Base-by-base conservation (phyloP, 2,329 filamentous ascomycete genomes). In the Aspergillus floridensis region DNA sequence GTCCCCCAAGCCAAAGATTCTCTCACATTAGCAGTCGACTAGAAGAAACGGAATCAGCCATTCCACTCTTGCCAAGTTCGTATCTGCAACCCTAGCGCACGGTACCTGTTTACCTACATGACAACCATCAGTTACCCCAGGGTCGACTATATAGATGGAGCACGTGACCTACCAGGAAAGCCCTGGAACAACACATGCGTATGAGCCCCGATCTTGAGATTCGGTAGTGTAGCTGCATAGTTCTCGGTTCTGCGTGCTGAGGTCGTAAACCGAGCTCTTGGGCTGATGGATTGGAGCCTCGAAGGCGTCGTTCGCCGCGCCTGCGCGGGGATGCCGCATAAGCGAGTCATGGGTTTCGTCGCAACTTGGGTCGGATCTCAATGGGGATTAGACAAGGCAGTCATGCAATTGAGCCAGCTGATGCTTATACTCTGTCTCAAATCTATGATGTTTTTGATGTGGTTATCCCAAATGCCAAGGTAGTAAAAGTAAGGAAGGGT, bases 1-100 rank as follows among this genome's bases (percentile, higher is more conserved):
- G 90, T 93, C 12, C 90, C 90, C 83, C 89, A 93, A 73, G 81
- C 85, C 59, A 93, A 77, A 12, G 89, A 91, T 72, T 92, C 88
- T 73, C 85, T 84, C 32, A 89, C 90, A 75, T 93, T 92, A 65
- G 85, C 84, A 2, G 90, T 93, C 11, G 90, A 89, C 76, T 71
- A 86, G 79, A 6, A 26, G 79, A 5, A 26, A 16, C n/a, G 53
- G 59, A 68, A 56, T 35, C 50, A 29, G 26, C 26, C 7, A 29
- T 29, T 21, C 64, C 38, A 59, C 49, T 38, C 21, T 44, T 47
- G 57, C 55, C 56, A 4, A 35, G 0, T 6, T 16, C 7, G 52
- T 29, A 21, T 10, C 6, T 26, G 53, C 21, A 65, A 59, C 2
- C 5, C 16, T 51, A 35, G 44, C 16, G 66, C 11, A 22, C 12